Conservation (phyloP, 2,329 filamentous ascomycete species). For the Colletotrichum cuscutae region DNA sequence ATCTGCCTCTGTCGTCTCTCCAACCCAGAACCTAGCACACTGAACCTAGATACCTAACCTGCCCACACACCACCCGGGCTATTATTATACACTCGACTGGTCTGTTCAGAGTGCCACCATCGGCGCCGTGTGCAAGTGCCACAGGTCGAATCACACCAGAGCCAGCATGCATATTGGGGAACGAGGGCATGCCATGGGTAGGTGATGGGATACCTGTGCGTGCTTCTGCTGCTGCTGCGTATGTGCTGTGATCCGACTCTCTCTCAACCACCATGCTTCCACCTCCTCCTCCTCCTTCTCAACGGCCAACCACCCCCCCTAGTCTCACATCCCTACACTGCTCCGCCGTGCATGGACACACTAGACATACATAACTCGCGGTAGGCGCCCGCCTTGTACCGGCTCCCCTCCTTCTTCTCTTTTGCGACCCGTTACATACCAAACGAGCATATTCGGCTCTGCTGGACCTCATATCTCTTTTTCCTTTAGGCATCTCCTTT, state of each 20-base stretch:
- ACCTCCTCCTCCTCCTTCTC: background rate
- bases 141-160: conserved; percentile 34
- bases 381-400: conserved; percentile 54
- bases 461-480: conserved; percentile 38
- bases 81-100: conserved; percentile 31
- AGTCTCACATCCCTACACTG: conserved; percentile 18
- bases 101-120: conserved; percentile 19
- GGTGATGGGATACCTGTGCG: conserved; percentile 16
- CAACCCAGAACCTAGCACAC: background rate
- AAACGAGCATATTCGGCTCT: conserved; percentile 46
- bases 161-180: conserved; percentile 28
- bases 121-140: conserved; percentile 28
- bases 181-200: conserved; percentile 25
- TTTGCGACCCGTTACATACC: conserved; percentile 52
- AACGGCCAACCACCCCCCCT: background rate
- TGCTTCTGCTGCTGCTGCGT: conserved; percentile 22
- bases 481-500: conserved; percentile 32
- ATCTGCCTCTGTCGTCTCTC: background rate
- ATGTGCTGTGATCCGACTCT: conserved; percentile 31
- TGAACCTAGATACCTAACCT: background rate
- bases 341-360: conserved; percentile 30
- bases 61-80: conserved; percentile 22
- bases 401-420: conserved; percentile 48
- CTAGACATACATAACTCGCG: conserved; percentile 58
- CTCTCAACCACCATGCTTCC: conserved; percentile 27